A percentile compares a stretch with the other conserved stretches of the same genome.
phyloP scores from a whole-genome alignment of 2,329 filamentous ascomycete species.

The Microdochium paspali region DNA sequence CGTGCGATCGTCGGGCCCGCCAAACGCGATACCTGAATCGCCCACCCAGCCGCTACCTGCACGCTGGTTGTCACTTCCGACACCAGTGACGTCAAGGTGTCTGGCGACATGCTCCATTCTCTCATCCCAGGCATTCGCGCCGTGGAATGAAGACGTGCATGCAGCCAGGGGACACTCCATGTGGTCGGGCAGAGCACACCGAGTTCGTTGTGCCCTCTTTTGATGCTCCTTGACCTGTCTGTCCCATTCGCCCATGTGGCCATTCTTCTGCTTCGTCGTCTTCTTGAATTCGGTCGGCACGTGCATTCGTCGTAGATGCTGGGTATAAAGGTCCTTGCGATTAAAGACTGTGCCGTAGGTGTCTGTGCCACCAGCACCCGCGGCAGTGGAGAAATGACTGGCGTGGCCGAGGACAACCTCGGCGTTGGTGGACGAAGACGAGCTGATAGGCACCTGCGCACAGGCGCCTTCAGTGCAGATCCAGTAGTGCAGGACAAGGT shows the following conservation, averaged over 20 bases:
- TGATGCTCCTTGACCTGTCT: slow-evolving; percentile 47
- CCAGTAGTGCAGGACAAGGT: slow-evolving; percentile 67
- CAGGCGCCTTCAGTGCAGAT: slow-evolving; percentile 60
- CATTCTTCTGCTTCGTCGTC: slow-evolving; percentile 25
- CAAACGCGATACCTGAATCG: slow-evolving; percentile 16
- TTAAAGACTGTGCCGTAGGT: slow-evolving; percentile 65
- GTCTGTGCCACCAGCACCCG: slow-evolving; percentile 5
- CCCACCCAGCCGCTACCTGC: not conserved
- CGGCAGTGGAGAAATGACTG: slow-evolving; percentile 5
- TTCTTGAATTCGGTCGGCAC: slow-evolving; percentile 35
- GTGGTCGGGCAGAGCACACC: slow-evolving; percentile 50
- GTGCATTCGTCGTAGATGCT: slow-evolving; percentile 85
- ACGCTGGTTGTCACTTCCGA: not conserved
- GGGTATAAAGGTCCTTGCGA: slow-evolving; percentile 84
- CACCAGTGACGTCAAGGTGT: slow-evolving; percentile 52
- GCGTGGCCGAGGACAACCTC: slow-evolving; percentile 9
- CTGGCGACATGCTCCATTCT: slow-evolving; percentile 81
- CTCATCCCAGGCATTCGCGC: slow-evolving; percentile 62
- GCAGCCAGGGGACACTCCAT: slow-evolving; percentile 53
- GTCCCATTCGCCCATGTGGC: slow-evolving; percentile 31
- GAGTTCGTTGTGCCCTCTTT: slow-evolving; percentile 45
- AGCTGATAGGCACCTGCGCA: slow-evolving; percentile 18
- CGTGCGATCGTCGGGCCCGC: slow-evolving; percentile 15
- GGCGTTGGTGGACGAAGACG: too few relatives aligned
- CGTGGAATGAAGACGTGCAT: slow-evolving; percentile 53